Evolutionary conservation across 1,284 basidiomycete genomes (phyloP).

Genomic region (Trichosporon faecale): DNA sequence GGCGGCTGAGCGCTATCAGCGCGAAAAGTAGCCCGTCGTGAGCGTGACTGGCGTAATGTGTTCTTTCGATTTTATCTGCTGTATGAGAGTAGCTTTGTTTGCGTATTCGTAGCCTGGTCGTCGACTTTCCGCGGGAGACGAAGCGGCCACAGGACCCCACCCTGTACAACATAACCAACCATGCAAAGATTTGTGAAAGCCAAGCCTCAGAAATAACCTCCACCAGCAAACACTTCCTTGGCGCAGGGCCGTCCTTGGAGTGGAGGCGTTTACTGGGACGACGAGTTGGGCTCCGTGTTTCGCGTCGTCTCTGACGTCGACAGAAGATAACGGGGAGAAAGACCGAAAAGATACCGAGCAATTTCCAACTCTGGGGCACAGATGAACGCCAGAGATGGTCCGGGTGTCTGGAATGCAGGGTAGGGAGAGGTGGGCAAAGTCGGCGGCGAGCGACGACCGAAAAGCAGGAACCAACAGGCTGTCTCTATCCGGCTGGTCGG

Average conservation of each 20-base stretch:
- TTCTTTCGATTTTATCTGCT: background rate
- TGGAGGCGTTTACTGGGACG: background rate
- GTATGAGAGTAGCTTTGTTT: conserved; percentile 6
- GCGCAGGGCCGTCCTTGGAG: background rate
- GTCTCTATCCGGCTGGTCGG: background rate
- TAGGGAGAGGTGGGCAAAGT: background rate
- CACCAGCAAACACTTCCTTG: background rate
- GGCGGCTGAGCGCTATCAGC: background rate
- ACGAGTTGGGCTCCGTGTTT: background rate
- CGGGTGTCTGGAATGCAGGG: background rate
- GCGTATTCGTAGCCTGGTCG: background rate
- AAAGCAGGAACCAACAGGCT: background rate
- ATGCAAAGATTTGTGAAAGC: conserved; percentile 3
- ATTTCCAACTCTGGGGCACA: background rate
- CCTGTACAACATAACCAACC: background rate
- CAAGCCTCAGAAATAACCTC: background rate
- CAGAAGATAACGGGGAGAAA: background rate
- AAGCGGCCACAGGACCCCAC: background rate
- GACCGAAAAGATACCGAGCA: background rate
- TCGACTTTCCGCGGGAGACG: background rate
- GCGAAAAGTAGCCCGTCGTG: conserved; percentile 3
- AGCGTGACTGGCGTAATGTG: background rate
- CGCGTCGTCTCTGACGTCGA: background rate
- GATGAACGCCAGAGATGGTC: background rate
- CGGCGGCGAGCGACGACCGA: background rate